phyloP scores from a whole-genome alignment of 495 filamentous ascomycete species.

The Ramalina intermedia region DNA sequence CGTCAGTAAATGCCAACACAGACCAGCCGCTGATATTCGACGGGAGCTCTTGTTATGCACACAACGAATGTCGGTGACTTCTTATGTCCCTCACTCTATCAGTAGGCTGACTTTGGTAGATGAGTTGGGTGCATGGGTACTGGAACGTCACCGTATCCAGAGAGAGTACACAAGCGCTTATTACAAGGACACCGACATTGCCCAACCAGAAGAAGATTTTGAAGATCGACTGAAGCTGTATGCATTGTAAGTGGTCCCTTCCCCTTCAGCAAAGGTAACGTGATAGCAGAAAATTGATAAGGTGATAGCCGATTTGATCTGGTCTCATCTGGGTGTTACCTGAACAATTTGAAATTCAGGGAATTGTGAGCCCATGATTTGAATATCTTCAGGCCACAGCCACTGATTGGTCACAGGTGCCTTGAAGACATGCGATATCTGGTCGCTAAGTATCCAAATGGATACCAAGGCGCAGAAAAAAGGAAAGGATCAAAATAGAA shows the following conservation, averaged over 20 bases:
- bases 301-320: neutral
- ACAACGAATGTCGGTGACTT: slow-evolving; percentile 18
- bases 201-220: slow-evolving; percentile 17
- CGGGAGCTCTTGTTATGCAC: slow-evolving; percentile 15
- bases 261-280: neutral
- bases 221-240: slow-evolving; percentile 20
- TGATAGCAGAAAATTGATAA: too few relatives aligned
- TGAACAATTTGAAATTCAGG: too few relatives aligned
- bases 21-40: slow-evolving; percentile 17
- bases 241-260: slow-evolving; percentile 11
- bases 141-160: slow-evolving; percentile 13
- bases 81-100: neutral
- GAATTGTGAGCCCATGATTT: too few relatives aligned
- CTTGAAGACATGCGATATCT: slow-evolving; percentile 10
- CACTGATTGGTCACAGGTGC: neutral
- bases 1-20: slow-evolving; percentile 9
- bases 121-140: slow-evolving; percentile 12
- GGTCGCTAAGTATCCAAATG: slow-evolving; percentile 7
- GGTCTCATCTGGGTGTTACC: neutral
- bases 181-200: slow-evolving; percentile 13
- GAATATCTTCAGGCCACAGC: neutral
- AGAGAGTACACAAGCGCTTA: slow-evolving; percentile 18
- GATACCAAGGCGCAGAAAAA: slow-evolving; percentile 6
- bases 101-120: neutral
- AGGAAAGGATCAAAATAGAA: too few relatives aligned